phyloP scores from a whole-genome alignment of 1,284 basidiomycete species.

The Cryptococcus maquisensis region DNA sequence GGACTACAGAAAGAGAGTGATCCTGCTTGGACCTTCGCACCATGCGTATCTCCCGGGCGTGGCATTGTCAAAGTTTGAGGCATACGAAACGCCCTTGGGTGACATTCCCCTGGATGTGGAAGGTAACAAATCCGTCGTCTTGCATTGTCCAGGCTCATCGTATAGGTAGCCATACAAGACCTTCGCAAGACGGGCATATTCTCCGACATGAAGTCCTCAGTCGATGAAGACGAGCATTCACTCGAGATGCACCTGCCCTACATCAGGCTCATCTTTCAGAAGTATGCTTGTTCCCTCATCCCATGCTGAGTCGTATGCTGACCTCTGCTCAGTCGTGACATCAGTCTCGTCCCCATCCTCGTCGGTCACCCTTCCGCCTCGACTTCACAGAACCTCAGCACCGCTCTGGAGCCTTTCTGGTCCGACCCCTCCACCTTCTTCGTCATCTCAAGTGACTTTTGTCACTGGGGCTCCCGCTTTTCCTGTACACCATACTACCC shows the following conservation, averaged over 20 bases:
- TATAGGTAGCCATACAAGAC: conserved; percentile 60
- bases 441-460: conserved; percentile 94
- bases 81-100: conserved; percentile 85
- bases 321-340: conserved; percentile 52
- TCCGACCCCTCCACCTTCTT: conserved; percentile 72
- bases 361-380: conserved; percentile 72
- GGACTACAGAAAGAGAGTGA: conserved; percentile 71
- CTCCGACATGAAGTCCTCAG: conserved; percentile 59
- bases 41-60: conserved; percentile 84
- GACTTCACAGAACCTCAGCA: conserved; percentile 62
- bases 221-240: conserved; percentile 93
- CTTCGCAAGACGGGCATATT: conserved; percentile 69
- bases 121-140: conserved; percentile 56
- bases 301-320: neutral
- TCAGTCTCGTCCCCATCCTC: conserved; percentile 83
- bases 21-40: conserved; percentile 94
- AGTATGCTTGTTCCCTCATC: conserved; percentile 51
- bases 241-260: conserved; percentile 98
- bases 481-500: conserved; percentile 88
- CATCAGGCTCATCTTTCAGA: conserved; percentile 77
- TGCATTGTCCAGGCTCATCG: neutral
- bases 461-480: conserved; percentile 93
- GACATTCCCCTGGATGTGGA: conserved; percentile 70
- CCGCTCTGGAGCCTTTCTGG: conserved; percentile 74
- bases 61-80: conserved; percentile 69